These are phyloP conservation scores for Cercospora citrullina DNA, from an alignment of 2,329 filamentous ascomycete species.

Conservation along the genomic window DNA sequence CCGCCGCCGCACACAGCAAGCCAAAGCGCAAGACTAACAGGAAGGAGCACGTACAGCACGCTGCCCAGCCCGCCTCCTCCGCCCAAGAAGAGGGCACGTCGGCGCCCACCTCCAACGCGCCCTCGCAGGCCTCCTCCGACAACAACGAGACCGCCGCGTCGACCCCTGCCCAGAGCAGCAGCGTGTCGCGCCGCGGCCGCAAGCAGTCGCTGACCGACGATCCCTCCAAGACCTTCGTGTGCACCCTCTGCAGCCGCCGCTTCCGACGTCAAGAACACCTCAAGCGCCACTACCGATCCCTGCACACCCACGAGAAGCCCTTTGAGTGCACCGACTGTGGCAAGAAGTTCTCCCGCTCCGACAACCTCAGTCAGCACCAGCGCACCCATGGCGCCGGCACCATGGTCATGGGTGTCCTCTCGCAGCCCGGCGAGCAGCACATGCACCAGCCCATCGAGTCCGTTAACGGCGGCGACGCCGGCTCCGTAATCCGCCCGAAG, in stretches of 20 bases:
- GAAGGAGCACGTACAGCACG: constrained; percentile 47
- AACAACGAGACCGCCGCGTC: constrained; percentile 32
- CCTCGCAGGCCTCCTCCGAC: constrained; percentile 31
- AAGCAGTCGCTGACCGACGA: constrained; percentile 99
- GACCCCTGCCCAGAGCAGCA: constrained; percentile 42
- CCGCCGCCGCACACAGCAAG: constrained; percentile 32
- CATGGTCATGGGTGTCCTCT: constrained; percentile 82
- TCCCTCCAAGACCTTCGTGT: constrained; percentile 97
- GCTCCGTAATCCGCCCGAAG: constrained; percentile 39
- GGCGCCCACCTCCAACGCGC: constrained; percentile 48
- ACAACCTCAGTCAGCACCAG: constrained; percentile 95
- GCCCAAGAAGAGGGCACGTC: constrained; percentile 37
- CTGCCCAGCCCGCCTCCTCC: constrained; percentile 45
- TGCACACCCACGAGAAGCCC: constrained; percentile 97
- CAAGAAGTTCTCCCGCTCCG: constrained; percentile 98
- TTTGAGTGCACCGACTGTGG: constrained; percentile 97
- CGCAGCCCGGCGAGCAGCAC: constrained; percentile 33
- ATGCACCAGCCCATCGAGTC: constrained; percentile 38
- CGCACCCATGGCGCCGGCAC: constrained; percentile 89
- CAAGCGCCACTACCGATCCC: constrained; percentile 96
- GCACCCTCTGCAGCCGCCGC: constrained; percentile 90
- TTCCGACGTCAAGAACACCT: constrained; percentile 98
- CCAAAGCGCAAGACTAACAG: constrained; percentile 35
- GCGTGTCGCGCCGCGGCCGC: constrained; percentile 85
- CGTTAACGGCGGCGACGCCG: constrained; percentile 39